phyloP scores from a whole-genome alignment of 73 alveolate genomes.

The Tetrahymena borealis region DNA sequence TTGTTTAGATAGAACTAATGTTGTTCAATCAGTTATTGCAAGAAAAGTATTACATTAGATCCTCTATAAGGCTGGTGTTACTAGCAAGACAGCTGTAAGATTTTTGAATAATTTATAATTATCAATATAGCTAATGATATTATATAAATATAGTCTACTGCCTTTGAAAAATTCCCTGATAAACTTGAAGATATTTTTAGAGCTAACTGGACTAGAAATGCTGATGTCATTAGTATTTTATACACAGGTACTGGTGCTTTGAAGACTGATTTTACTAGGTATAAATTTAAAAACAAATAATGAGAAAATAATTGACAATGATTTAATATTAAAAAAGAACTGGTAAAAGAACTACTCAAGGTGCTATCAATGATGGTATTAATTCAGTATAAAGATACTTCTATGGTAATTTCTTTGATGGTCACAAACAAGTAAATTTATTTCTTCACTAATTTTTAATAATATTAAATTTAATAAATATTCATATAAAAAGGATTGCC shows the following conservation, averaged over 20 bases:
- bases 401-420: conserved; percentile 90
- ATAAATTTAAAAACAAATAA: background rate
- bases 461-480: background rate
- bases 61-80: conserved; percentile 51
- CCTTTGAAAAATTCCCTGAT: conserved; percentile 78
- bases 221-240: conserved; percentile 75
- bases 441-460: background rate
- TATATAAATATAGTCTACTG: conserved; percentile 1
- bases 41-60: conserved; percentile 62
- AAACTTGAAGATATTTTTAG: conserved; percentile 81
- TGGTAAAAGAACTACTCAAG: conserved; percentile 90
- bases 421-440: conserved; percentile 70
- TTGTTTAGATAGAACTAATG: conserved; percentile 96
- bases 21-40: conserved; percentile 83
- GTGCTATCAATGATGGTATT: conserved; percentile 84
- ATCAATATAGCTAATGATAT: background rate
- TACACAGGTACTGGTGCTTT: conserved; percentile 97
- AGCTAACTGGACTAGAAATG: conserved; percentile 93
- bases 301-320: background rate
- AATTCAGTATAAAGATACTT: conserved; percentile 79
- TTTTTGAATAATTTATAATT: background rate
- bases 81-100: conserved; percentile 63
- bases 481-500: background rate
- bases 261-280: conserved; percentile 88
- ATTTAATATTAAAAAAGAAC: conserved; percentile 38